A percentile compares a stretch with the other conserved stretches of the same genome.
Evolutionary conservation across 1,284 basidiomycete genomes (phyloP).

Genomic region (Mycocalia duriaeana): DNA sequence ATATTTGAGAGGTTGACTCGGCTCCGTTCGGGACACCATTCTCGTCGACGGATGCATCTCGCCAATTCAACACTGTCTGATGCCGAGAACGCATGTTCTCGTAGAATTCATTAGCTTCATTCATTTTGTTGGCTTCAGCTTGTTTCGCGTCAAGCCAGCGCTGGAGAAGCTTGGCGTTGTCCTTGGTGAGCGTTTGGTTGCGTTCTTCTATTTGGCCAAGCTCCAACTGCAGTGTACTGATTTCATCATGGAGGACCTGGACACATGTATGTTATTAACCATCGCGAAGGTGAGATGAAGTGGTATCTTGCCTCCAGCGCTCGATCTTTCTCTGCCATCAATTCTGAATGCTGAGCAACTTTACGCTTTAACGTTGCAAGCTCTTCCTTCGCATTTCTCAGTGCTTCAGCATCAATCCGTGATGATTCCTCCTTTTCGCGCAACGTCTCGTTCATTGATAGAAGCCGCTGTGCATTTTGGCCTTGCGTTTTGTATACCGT

Average conservation of each 20-base stretch:
- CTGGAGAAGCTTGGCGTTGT: conserved; percentile 92
- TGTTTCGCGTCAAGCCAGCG: conserved; percentile 96
- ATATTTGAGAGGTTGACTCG: conserved; percentile 33
- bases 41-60: conserved; percentile 32
- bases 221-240: conserved; percentile 86
- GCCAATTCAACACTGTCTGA: conserved; percentile 51
- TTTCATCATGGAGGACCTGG: conserved; percentile 91
- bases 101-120: conserved; percentile 83
- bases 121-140: conserved; percentile 90
- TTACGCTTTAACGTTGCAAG: conserved; percentile 64
- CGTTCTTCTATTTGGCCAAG: conserved; percentile 84
- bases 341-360: conserved; percentile 79
- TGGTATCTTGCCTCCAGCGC: conserved; percentile 91
- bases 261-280: conserved; percentile 2
- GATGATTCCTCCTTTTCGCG: conserved; percentile 86
- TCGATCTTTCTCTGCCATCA: conserved; percentile 84
- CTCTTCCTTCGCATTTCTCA: conserved; percentile 71
- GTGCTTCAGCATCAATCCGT: conserved; percentile 71
- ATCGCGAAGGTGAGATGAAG: conserved; percentile 1
- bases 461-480: conserved; percentile 88
- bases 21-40: conserved; percentile 22
- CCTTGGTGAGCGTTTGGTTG: conserved; percentile 80
- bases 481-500: conserved; percentile 95
- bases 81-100: conserved; percentile 74
- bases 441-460: conserved; percentile 91